These are phyloP conservation scores for Syzygium syzygioides DNA, from an alignment of 441 rosid genomes.

Conservation along the genomic window DNA sequence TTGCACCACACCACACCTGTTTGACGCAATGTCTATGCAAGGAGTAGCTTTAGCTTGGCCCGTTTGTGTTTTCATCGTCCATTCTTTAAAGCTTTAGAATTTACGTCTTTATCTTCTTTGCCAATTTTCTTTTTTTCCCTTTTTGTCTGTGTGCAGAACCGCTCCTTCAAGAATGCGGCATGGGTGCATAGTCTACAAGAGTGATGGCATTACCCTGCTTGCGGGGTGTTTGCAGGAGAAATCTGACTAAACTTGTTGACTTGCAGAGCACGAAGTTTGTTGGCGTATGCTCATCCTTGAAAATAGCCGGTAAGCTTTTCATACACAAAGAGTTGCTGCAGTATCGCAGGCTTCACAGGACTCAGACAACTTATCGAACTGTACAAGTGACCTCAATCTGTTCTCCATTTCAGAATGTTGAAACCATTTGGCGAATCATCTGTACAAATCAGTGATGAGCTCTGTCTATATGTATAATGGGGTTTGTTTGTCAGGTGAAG, in stretches of 20 bases:
- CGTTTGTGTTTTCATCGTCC: neutral
- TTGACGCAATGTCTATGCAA: neutral
- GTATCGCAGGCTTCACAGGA: neutral
- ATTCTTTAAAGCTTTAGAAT: neutral
- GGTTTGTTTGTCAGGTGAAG: neutral
- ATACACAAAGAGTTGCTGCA: constrained; percentile 13
- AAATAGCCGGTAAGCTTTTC: neutral
- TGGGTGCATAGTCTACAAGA: neutral
- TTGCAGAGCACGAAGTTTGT: neutral
- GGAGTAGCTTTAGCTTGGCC: neutral
- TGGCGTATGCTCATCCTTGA: neutral
- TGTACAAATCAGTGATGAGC: neutral
- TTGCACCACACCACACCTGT: neutral
- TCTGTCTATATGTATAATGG: neutral
- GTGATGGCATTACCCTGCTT: constrained; percentile 1
- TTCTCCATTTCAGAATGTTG: neutral
- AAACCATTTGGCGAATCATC: neutral
- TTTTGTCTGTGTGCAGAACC: neutral
- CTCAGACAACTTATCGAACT: neutral
- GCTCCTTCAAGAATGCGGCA: neutral
- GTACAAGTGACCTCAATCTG: neutral
- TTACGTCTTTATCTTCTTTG: neutral
- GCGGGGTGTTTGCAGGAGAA: neutral
- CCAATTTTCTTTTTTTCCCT: neutral
- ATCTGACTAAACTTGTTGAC: neutral